A percentile compares a stretch with the other conserved stretches of the same genome.
Evolutionary conservation across 2,329 filamentous ascomycete species (phyloP).

Genomic region (Fusarium phyllophilum): DNA sequence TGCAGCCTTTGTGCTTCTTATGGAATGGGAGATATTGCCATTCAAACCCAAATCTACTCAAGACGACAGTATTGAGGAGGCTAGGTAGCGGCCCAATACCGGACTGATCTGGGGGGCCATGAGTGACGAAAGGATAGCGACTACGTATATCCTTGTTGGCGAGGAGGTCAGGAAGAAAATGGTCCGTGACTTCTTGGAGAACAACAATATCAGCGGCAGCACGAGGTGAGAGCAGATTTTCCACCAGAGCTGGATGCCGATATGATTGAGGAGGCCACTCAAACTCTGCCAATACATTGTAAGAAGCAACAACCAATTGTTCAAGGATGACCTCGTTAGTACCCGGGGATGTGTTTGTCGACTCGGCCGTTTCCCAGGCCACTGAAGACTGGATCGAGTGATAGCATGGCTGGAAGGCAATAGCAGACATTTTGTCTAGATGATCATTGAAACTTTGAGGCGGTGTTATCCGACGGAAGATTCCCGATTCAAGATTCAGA

Average conservation of each 20-base stretch:
- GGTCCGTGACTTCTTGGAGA: conserved; percentile 73
- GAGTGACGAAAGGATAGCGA: conserved; percentile 65
- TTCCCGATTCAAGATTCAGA: conserved; percentile 50
- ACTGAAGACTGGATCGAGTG: not conserved
- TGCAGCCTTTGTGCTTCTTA: conserved; percentile 66
- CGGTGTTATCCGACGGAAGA: conserved; percentile 1
- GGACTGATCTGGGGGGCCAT: conserved; percentile 63
- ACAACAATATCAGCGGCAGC: conserved; percentile 60
- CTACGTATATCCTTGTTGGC: conserved; percentile 55
- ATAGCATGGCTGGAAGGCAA: conserved; percentile 20
- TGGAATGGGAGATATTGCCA: conserved; percentile 66
- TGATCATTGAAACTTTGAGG: conserved; percentile 11
- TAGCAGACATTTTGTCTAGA: not conserved
- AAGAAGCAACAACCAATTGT: conserved; percentile 57
- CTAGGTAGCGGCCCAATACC: conserved; percentile 67
- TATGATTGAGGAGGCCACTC: conserved; percentile 54
- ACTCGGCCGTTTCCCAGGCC: conserved; percentile 9
- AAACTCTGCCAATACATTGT: conserved; percentile 65
- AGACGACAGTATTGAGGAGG: conserved; percentile 68
- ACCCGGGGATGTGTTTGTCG: not conserved
- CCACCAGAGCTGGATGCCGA: conserved; percentile 56
- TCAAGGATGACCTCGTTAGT: conserved; percentile 6
- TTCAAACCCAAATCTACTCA: conserved; percentile 65
- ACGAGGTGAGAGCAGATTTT: conserved; percentile 55
- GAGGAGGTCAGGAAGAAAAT: conserved; percentile 68